Conservation (phyloP, 2,329 filamentous ascomycete species). For the Colletotrichum liaoningense region DNA sequence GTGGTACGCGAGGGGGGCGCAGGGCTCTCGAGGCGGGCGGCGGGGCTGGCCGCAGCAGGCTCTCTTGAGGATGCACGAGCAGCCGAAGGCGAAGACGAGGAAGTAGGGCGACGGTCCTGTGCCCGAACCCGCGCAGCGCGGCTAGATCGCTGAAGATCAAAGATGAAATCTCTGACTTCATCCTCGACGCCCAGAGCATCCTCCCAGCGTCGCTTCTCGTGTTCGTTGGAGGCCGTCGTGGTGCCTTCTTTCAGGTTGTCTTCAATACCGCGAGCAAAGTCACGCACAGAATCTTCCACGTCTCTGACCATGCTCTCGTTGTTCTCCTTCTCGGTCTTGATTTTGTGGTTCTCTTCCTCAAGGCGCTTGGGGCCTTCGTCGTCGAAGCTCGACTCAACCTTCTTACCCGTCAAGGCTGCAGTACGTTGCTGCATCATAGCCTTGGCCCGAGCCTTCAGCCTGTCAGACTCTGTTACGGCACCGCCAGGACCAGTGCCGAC, state of each 20-base stretch:
- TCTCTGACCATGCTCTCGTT: slow-evolving; percentile 97
- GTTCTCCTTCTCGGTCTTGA: slow-evolving; percentile 87
- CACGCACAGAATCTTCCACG: slow-evolving; percentile 94
- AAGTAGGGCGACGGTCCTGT: slow-evolving; percentile 65
- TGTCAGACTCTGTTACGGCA: slow-evolving; percentile 89
- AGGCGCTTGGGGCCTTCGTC: slow-evolving; percentile 86
- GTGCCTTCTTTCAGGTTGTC: slow-evolving; percentile 86
- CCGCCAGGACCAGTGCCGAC: slow-evolving; percentile 95
- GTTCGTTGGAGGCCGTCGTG: slow-evolving; percentile 81
- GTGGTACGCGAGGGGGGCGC: slow-evolving; percentile 65
- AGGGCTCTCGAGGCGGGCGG: slow-evolving; percentile 61
- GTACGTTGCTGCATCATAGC: slow-evolving; percentile 99
- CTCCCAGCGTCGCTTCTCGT: slow-evolving; percentile 94
- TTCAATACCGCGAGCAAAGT: slow-evolving; percentile 87
- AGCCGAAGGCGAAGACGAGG: slow-evolving; percentile 49
- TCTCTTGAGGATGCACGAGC: slow-evolving; percentile 53
- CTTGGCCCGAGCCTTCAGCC: slow-evolving; percentile 93
- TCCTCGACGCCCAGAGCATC: slow-evolving; percentile 96
- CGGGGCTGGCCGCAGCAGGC: slow-evolving; percentile 50
- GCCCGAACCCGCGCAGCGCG: slow-evolving; percentile 76
- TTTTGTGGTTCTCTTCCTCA: slow-evolving; percentile 86
- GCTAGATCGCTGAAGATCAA: slow-evolving; percentile 90
- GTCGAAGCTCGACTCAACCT: slow-evolving; percentile 75
- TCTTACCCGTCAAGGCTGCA: slow-evolving; percentile 89
- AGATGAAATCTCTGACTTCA: slow-evolving; percentile 97